Conservation (phyloP, 345 rosid genomes). For the Pistacia atlantica region DNA sequence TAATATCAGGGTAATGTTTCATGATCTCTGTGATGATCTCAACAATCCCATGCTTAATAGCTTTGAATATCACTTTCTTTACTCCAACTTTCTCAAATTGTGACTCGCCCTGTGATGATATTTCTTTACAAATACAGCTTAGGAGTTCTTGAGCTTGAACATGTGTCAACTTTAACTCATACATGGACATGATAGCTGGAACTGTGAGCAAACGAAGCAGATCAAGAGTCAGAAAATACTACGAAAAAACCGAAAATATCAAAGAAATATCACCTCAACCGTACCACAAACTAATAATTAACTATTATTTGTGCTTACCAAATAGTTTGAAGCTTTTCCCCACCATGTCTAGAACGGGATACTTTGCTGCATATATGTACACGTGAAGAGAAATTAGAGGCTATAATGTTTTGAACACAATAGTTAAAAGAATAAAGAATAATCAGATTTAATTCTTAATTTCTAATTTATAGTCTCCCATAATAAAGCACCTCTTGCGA, state of each 20-base stretch:
- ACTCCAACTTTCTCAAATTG: constrained; percentile 39
- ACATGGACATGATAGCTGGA: constrained; percentile 43
- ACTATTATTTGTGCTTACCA: constrained; percentile 6
- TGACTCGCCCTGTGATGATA: constrained; percentile 34
- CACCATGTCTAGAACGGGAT: not conserved
- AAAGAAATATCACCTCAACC: too few species aligned
- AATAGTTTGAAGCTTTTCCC: constrained; percentile 13
- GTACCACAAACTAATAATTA: too few species aligned
- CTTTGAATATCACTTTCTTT: constrained; percentile 49
- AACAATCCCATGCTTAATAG: constrained; percentile 59
- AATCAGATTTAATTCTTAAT: not conserved
- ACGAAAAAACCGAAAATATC: not conserved
- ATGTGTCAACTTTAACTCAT: constrained; percentile 56
- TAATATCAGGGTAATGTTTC: constrained; percentile 51
- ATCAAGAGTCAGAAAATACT: not conserved
- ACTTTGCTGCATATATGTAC: not conserved
- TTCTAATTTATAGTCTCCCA: not conserved
- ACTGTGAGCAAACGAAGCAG: constrained; percentile 31
- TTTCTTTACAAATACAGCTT: constrained; percentile 47
- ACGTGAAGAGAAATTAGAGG: not conserved
- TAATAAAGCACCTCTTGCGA: not conserved
- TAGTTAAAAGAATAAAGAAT: not conserved
- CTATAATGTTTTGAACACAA: not conserved
- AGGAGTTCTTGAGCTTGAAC: constrained; percentile 52
- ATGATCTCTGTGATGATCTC: constrained; percentile 60